phyloP scores from a whole-genome alignment of 2,329 filamentous ascomycete species.

The Malbranchea cinnamomea region DNA sequence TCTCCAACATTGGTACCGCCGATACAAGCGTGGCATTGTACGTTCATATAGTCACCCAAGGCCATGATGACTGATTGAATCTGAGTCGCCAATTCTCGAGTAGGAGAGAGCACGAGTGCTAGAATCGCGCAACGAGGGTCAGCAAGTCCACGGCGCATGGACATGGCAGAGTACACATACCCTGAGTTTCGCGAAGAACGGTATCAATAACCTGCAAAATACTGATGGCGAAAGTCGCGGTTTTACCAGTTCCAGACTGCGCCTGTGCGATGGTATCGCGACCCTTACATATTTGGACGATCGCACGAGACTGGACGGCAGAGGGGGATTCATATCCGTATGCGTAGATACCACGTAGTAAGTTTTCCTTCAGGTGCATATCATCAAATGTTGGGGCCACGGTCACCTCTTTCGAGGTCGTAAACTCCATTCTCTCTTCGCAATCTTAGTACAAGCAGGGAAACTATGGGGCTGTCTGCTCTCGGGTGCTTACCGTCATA shows the following conservation, averaged over 20 bases:
- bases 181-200: slow-evolving; percentile 76
- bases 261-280: slow-evolving; percentile 97
- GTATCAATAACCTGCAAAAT: slow-evolving; percentile 95
- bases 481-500: slow-evolving; percentile 43
- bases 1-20: slow-evolving; percentile 96
- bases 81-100: slow-evolving; percentile 90
- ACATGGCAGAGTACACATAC: slow-evolving; percentile 18
- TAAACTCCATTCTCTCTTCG: slow-evolving; percentile 86
- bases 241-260: slow-evolving; percentile 94
- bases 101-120: slow-evolving; percentile 88
- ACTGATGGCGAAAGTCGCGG: slow-evolving; percentile 89
- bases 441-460: slow-evolving; percentile 5
- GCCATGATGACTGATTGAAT: slow-evolving; percentile 98
- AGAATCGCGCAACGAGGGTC: slow-evolving; percentile 1
- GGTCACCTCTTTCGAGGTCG: slow-evolving; percentile 93
- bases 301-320: slow-evolving; percentile 91
- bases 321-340: slow-evolving; percentile 98
- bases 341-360: slow-evolving; percentile 92
- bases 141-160: background rate
- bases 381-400: slow-evolving; percentile 84
- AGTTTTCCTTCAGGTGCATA: slow-evolving; percentile 95
- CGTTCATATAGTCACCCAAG: slow-evolving; percentile 99
- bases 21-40: slow-evolving; percentile 97
- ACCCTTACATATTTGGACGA: slow-evolving; percentile 97
- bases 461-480: background rate